Evolutionary conservation across 352 stramenopile genomes (phyloP).

Genomic region (Globisporangium solare): DNA sequence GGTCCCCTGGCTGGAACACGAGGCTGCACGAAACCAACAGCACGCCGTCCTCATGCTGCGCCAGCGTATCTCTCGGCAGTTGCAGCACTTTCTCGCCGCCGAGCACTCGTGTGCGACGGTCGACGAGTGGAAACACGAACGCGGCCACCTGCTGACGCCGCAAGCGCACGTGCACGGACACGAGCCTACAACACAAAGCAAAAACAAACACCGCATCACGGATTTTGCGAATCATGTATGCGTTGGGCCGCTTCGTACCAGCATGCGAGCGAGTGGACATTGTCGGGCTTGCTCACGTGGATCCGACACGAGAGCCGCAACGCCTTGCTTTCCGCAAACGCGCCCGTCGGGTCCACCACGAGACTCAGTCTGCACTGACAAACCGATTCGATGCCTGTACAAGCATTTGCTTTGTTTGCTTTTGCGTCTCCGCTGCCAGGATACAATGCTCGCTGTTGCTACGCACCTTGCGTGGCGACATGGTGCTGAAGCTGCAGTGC

Average conservation of each 20-base stretch:
- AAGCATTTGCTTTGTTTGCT: neutral
- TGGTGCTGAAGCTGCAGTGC: slow-evolving; percentile 36
- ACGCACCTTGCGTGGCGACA: slow-evolving; percentile 11
- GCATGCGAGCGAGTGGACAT: slow-evolving; percentile 8
- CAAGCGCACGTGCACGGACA: slow-evolving; percentile 33
- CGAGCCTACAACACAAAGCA: slow-evolving; percentile 16
- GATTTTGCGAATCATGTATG: neutral
- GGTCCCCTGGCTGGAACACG: slow-evolving; percentile 26
- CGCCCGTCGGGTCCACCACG: neutral
- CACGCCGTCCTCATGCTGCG: slow-evolving; percentile 19
- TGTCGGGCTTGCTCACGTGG: slow-evolving; percentile 4
- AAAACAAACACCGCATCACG: too few species aligned
- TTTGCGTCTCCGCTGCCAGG: neutral
- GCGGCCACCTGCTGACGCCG: slow-evolving; percentile 20
- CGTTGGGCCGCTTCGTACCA: slow-evolving; percentile 5
- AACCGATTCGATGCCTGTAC: slow-evolving; percentile 3
- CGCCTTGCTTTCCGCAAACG: slow-evolving; percentile 8
- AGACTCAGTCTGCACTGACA: slow-evolving; percentile 11
- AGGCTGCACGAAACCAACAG: slow-evolving; percentile 36
- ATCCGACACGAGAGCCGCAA: slow-evolving; percentile 14
- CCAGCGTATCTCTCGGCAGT: slow-evolving; percentile 25
- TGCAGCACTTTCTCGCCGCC: slow-evolving; percentile 21
- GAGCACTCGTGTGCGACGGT: slow-evolving; percentile 3
- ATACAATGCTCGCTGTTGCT: neutral
- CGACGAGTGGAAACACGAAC: slow-evolving; percentile 31